Evolutionary conservation across 2,329 filamentous ascomycete genomes (phyloP).

Genomic region (Eutypa lata): DNA sequence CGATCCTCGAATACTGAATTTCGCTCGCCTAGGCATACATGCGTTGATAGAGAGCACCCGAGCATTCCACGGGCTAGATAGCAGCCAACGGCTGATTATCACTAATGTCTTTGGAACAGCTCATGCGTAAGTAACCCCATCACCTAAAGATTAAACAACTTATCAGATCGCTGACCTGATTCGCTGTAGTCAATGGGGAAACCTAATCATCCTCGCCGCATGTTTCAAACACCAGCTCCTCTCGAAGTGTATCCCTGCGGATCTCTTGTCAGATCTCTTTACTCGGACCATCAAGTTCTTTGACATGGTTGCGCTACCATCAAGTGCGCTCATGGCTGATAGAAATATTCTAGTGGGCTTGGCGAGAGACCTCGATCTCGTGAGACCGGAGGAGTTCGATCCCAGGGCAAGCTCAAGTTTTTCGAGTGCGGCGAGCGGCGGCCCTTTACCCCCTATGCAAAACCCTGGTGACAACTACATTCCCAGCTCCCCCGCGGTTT

Average conservation of each 20-base stretch:
- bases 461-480: conserved; percentile 15
- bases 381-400: conserved; percentile 26
- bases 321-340: conserved; percentile 72
- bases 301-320: conserved; percentile 64
- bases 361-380: conserved; percentile 40
- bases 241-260: conserved; percentile 51
- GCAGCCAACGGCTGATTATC: conserved; percentile 68
- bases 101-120: conserved; percentile 97
- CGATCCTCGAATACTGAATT: conserved; percentile 45
- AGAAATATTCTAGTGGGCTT: conserved; percentile 66
- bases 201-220: conserved; percentile 85
- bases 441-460: conserved; percentile 17
- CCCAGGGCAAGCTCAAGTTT: conserved; percentile 36
- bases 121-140: conserved; percentile 74
- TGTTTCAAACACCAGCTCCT: conserved; percentile 68
- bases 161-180: conserved; percentile 17
- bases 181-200: conserved; percentile 81
- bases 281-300: conserved; percentile 75
- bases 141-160: conserved; percentile 2
- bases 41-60: conserved; percentile 82
- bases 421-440: conserved; percentile 35
- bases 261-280: conserved; percentile 59
- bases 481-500: conserved; percentile 15
- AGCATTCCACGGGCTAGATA: conserved; percentile 67
- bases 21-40: conserved; percentile 62